Evolutionary conservation across 73 alveolate species (phyloP), one percentile per base, ranked within the genome.

Genomic region (Blepharisma japonicum): DNA sequence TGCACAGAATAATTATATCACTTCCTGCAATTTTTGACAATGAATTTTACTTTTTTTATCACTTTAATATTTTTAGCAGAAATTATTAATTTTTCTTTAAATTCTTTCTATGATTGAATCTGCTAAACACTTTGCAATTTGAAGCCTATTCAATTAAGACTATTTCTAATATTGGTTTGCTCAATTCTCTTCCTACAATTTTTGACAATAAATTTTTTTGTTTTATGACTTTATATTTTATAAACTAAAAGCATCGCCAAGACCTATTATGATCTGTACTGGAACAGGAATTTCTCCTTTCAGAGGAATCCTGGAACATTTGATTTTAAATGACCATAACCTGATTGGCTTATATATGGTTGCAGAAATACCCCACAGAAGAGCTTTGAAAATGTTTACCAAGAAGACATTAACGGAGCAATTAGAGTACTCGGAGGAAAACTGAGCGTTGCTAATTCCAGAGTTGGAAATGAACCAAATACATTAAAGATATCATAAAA

Each of bases 211-310:
- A n/a, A n/a, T n/a, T n/a, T n/a, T n/a, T n/a, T n/a, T n/a, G n/a
- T n/a, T n/a, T n/a, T n/a, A n/a, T n/a, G n/a, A n/a, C n/a, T n/a
- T n/a, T n/a, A n/a, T n/a, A n/a, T n/a, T n/a, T n/a, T n/a, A n/a
- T n/a, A n/a, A n/a, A n/a, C n/a, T 61, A 9, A 61, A 25, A 20
- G 11, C 74, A 20, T 14, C 50, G 14, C 47, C 14, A 20, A 14
- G 47, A 18, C 47, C 46, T 20, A 14, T 61, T 14, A 61, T 61
- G 18, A 61, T 61, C 14, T 14, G 49, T 61, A 61, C 74, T 20
- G 74, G 74, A 5, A 61, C 74, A 18, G 74, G 74, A 61, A 61
- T 61, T 61, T 61, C 74, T 18, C 74, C 74, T 20, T 61, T 61
- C 23, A 61, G 23, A 61, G 74, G 74, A 0, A 61, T 61, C 14